Base-by-base conservation (phyloP, 2,329 filamentous ascomycete genomes). In the Calonectria hongkongensis region DNA sequence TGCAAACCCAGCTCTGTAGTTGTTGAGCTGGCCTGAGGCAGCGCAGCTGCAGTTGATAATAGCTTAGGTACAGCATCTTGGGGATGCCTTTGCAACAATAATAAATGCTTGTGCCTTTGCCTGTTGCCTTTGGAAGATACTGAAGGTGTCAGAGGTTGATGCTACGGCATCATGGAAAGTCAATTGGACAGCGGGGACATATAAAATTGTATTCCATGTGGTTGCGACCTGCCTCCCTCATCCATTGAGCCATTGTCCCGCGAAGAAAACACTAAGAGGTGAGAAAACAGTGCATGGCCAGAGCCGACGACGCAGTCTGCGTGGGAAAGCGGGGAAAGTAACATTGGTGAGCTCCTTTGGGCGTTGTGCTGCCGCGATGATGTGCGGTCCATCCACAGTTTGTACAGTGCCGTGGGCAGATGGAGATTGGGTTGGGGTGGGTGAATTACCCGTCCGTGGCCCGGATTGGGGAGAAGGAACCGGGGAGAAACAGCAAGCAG, bases 251-350 rank as follows among this genome's bases (percentile, higher is more conserved):
- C 13, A 25, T 21, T 60, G 6, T 36, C 30, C 58, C 33, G 47
- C 27, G 25, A 7, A 16, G 12, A n/a, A 56, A 33, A 2, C 10
- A 18, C 10, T 4, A 21, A 15, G 43, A 63, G 56, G 27, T 7
- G 27, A 48, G 10, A 8, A 68, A 50, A 48, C n/a, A 16, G 43
- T 51, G 33, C 25, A 21, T 9, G 21, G 43, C 30, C 39, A 39
- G 66, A 30, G 43, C 10, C 33, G 28, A n/a, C 28, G 47, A 39
- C 33, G 10, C 45, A 51, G 51, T 45, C 30, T 28, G 36, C 30
- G 36, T 71, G 47, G 54, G 73, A 75, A 75, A 75, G 77, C 76
- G 77, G 77, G 77, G 77, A 77, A 79, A 72, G 75, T 73, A 67
- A 68, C 68, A 76, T 70, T 78, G 71, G 28, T 21, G 70, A 70